phyloP scores from a whole-genome alignment of 148 eudicot species.

The Nepenthes gracilis region DNA sequence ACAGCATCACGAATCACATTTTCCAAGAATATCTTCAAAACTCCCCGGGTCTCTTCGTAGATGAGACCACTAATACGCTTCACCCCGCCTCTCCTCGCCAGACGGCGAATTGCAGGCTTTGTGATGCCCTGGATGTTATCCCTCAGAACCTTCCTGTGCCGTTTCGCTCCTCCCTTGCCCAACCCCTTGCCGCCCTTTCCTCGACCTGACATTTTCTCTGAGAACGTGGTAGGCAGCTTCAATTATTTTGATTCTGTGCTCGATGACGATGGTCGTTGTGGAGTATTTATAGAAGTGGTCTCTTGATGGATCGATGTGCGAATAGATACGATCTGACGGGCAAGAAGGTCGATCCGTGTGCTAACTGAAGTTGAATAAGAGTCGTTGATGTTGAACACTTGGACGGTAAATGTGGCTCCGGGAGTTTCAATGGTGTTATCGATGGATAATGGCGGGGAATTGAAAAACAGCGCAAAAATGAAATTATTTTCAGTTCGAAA shows the following conservation, averaged over 20 bases:
- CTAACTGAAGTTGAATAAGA: background rate
- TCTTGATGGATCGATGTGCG: background rate
- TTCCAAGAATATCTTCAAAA: slow-evolving; percentile 34
- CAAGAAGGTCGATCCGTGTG: slow-evolving; percentile 11
- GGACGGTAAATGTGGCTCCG: slow-evolving; percentile 5
- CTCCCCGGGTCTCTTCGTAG: slow-evolving; percentile 39
- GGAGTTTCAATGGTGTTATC: too few relatives aligned
- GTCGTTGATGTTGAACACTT: slow-evolving; percentile 4
- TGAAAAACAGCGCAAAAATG: too few relatives aligned
- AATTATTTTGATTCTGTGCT: background rate
- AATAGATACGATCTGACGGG: slow-evolving; percentile 9
- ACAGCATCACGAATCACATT: slow-evolving; percentile 40
- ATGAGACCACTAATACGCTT: slow-evolving; percentile 36
- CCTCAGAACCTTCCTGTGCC: slow-evolving; percentile 31
- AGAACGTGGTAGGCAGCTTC: background rate
- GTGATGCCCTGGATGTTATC: slow-evolving; percentile 47
- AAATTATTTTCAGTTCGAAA: too few relatives aligned
- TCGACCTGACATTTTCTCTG: slow-evolving; percentile 27
- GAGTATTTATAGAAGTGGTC: slow-evolving; percentile 2
- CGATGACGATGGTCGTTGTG: background rate
- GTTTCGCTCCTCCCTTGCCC: slow-evolving; percentile 43
- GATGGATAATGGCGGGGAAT: too few relatives aligned
- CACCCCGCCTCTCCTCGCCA: slow-evolving; percentile 36
- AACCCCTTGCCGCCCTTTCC: slow-evolving; percentile 43
- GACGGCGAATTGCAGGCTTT: slow-evolving; percentile 30